A percentile compares a stretch with the other conserved stretches of the same genome.
Evolutionary conservation across 1,284 basidiomycete genomes (phyloP).

Genomic region (Trametes hirsuta): DNA sequence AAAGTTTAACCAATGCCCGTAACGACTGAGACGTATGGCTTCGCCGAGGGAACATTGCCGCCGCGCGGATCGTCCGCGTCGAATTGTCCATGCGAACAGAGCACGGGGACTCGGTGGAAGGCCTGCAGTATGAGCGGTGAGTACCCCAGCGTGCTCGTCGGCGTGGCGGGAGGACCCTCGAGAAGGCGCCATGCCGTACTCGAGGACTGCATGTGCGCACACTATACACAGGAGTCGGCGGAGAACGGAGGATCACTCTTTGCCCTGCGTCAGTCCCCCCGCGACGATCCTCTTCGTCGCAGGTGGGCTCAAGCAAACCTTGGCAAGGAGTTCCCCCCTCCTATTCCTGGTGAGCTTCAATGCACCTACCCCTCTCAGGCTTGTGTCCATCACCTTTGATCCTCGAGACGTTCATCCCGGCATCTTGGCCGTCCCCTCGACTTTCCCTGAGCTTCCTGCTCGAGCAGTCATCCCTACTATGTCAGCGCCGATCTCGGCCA

Average conservation of each 20-base stretch:
- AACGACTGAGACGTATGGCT: neutral
- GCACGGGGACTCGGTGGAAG: neutral
- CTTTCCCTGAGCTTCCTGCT: too few species aligned
- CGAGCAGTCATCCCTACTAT: too few species aligned
- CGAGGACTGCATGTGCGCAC: neutral
- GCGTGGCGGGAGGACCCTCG: neutral
- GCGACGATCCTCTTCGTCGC: constrained; percentile 1
- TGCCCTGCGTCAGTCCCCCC: neutral
- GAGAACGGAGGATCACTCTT: neutral
- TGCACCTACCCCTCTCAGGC: too few species aligned
- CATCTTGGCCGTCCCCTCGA: too few species aligned
- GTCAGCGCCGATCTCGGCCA: too few species aligned
- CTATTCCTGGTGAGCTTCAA: too few species aligned
- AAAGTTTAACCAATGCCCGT: too few species aligned
- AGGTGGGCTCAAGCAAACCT: neutral
- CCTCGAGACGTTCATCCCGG: too few species aligned
- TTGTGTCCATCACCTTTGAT: too few species aligned
- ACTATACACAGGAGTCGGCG: neutral
- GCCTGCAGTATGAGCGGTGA: neutral
- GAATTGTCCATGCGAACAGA: neutral
- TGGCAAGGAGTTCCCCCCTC: neutral
- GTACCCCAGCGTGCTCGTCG: neutral
- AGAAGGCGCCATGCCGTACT: constrained; percentile 1
- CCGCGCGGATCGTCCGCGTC: neutral
- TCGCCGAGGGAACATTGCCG: neutral